phyloP scores from a whole-genome alignment of 768 basidiomycete genomes.

The Rhizopogon vinicolor region DNA sequence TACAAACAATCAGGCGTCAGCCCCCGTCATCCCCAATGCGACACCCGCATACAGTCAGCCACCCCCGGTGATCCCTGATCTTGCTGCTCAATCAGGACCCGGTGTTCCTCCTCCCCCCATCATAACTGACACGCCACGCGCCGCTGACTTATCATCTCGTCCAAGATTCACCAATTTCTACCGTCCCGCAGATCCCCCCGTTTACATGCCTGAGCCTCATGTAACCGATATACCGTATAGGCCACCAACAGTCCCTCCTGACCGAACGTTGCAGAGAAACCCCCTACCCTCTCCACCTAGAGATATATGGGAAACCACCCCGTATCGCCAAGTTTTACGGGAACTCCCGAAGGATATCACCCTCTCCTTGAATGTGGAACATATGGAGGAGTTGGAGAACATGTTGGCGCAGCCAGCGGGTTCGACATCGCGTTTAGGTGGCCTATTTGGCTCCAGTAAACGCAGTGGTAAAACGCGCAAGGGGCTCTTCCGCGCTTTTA shows the following conservation, averaged over 20 bases:
- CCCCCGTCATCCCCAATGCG: not conserved
- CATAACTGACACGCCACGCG: conserved; percentile 5
- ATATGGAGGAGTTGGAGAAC: conserved; percentile 5
- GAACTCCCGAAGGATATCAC: conserved; percentile 44
- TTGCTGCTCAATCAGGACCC: conserved; percentile 1
- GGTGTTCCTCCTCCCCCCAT: conserved; percentile 19
- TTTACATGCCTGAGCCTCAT: not conserved
- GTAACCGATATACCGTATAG: conserved; percentile 1
- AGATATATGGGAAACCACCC: conserved; percentile 54
- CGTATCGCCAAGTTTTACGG: conserved; percentile 48
- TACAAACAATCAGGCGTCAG: not conserved
- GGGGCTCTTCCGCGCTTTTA: conserved; percentile 46
- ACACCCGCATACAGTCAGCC: not conserved
- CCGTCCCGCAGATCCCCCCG: conserved; percentile 10
- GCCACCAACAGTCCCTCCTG: conserved; percentile 8
- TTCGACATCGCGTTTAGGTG: conserved; percentile 15
- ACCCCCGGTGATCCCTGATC: conserved; percentile 12
- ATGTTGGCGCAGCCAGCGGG: conserved; percentile 13
- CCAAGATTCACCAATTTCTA: conserved; percentile 26
- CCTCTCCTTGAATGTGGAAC: conserved; percentile 9
- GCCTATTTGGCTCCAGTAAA: conserved; percentile 26
- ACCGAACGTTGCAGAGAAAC: conserved; percentile 28
- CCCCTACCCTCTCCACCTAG: conserved; percentile 62
- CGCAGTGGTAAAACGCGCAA: conserved; percentile 28
- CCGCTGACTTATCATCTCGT: conserved; percentile 11